Conservation (phyloP, 2,329 filamentous ascomycete species). For the Pyricularia grisea region DNA sequence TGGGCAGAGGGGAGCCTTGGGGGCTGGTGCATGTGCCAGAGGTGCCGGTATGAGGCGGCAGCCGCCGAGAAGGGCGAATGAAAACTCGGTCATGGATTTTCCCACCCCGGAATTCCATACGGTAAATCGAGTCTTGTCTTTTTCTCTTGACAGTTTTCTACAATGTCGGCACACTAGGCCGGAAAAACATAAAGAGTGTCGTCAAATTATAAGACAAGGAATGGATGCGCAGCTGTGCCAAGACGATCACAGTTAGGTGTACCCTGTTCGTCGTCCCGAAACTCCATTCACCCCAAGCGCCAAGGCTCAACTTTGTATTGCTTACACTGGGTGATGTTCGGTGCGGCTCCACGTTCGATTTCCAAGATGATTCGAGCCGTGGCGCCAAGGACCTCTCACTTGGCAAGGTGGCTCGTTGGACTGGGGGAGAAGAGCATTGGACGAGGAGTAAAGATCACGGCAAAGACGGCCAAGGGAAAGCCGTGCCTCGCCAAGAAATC, state of each 20-base stretch:
- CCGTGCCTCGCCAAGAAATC: neutral
- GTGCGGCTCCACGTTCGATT: neutral
- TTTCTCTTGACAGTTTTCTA: neutral
- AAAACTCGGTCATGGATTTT: too few species aligned
- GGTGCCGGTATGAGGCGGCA: constrained; percentile 66
- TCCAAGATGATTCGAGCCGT: neutral
- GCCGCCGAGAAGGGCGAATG: constrained; percentile 7
- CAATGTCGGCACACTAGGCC: neutral
- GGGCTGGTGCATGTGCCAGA: constrained; percentile 76
- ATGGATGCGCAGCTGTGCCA: neutral
- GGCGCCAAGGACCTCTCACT: neutral
- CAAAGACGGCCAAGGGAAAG: neutral
- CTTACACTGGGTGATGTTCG: neutral
- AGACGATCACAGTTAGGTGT: neutral
- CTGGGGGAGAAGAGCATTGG: neutral
- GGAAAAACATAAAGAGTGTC: neutral
- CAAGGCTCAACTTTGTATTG: neutral
- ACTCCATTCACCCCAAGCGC: neutral
- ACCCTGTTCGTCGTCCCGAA: neutral
- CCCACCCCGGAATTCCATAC: neutral
- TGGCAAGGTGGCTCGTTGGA: too few species aligned
- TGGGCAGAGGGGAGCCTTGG: constrained; percentile 85
- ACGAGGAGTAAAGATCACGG: neutral
- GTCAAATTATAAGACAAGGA: neutral
- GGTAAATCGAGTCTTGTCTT: neutral